Conservation (phyloP, 2,329 filamentous ascomycete genomes). For the Aspergillus sp. region DNA sequence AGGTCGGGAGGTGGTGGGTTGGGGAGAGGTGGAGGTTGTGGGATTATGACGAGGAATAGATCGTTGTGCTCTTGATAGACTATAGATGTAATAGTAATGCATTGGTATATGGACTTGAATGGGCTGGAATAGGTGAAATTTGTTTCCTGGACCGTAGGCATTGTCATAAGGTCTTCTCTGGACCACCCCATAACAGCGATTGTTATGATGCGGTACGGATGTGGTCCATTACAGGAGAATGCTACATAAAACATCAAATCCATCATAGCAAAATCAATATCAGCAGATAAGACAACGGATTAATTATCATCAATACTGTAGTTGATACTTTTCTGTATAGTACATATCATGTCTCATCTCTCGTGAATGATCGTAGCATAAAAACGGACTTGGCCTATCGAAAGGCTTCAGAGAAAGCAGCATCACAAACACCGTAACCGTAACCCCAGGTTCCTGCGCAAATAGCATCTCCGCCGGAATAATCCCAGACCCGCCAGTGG, state of each 20-base stretch:
- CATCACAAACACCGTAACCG: conserved; percentile 32
- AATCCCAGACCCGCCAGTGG: conserved; percentile 51
- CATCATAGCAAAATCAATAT: background rate
- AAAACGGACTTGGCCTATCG: too few species aligned
- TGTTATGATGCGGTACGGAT: background rate
- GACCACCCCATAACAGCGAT: background rate
- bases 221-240: background rate
- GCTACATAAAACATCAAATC: background rate
- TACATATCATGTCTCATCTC: background rate
- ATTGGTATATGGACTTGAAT: too few species aligned
- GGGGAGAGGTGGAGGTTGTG: conserved; percentile 20
- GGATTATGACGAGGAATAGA: conserved; percentile 1
- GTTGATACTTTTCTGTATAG: background rate
- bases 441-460: conserved; percentile 45
- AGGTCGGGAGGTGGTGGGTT: conserved; percentile 35
- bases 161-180: background rate
- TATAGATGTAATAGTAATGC: too few species aligned
- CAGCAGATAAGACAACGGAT: too few species aligned
- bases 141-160: too few species aligned
- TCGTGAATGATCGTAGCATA: too few species aligned
- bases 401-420: background rate
- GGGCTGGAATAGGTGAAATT: too few species aligned
- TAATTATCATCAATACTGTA: background rate
- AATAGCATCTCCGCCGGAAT: conserved; percentile 49
- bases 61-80: too few species aligned